Conservation (phyloP, 2,329 filamentous ascomycete genomes). For the Thielaviopsis populi region DNA sequence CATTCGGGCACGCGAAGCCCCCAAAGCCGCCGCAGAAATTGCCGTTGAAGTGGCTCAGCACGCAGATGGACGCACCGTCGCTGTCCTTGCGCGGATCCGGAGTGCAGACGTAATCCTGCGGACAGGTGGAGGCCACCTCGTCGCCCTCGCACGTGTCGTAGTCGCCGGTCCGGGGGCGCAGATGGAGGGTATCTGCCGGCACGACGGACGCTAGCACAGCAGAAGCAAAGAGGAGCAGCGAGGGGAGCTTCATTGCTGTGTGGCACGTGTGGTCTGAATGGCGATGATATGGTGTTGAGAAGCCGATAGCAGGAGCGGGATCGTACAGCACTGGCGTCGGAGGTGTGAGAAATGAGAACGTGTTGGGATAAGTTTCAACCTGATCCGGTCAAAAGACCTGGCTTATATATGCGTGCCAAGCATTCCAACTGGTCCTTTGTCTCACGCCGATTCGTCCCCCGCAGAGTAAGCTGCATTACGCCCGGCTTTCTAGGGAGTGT, state of each 20-base stretch:
- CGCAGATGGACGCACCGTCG: background rate
- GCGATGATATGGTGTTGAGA: background rate
- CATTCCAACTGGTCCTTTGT: background rate
- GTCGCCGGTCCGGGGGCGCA: background rate
- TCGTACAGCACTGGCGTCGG: background rate
- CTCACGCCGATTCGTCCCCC: background rate
- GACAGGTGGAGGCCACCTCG: background rate
- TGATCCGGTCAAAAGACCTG: no score
- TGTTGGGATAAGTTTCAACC: background rate
- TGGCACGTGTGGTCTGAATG: background rate
- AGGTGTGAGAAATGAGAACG: background rate
- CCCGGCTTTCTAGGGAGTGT: background rate
- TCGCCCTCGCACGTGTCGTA: background rate
- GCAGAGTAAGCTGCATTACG: background rate
- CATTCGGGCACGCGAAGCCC: background rate
- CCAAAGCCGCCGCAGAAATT: background rate
- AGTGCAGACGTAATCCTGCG: background rate
- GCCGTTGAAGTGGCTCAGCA: background rate
- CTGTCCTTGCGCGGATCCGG: background rate
- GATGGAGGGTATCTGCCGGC: background rate
- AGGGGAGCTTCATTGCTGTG: background rate
- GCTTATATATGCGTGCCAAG: slow-evolving; percentile 3
- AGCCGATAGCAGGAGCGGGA: background rate
- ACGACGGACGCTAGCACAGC: background rate
- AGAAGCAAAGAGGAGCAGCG: background rate